A percentile compares a stretch with the other conserved stretches of the same genome.
These are phyloP conservation scores for Clavispora vitiphila DNA, from an alignment of 805 yeast species.

Conservation along the genomic window DNA sequence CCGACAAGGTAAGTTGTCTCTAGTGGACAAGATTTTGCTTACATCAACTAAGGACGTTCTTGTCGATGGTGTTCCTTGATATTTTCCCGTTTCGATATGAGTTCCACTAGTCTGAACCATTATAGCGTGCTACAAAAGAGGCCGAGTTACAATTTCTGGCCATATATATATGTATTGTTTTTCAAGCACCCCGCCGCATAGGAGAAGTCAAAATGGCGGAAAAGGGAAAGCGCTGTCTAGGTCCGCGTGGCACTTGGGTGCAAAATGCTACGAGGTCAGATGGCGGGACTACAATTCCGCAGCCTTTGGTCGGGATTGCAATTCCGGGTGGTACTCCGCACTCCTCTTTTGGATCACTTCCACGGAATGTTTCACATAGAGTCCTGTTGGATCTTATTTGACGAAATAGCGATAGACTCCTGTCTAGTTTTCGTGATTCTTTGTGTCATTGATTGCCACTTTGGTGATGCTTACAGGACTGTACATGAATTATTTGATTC, in stretches of 20 bases:
- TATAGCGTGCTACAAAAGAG: neutral
- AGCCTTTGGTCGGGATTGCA: conserved; percentile 2
- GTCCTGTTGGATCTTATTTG: no score
- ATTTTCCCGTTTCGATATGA: neutral
- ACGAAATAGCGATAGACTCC: no score
- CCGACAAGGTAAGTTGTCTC: conserved; percentile 26
- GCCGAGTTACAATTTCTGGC: neutral
- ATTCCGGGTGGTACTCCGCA: conserved; percentile 1
- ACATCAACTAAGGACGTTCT: conserved; percentile 38
- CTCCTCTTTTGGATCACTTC: neutral
- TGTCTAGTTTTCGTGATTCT: no score
- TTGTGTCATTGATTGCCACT: no score
- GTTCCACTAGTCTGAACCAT: neutral
- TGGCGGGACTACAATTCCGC: conserved; percentile 9
- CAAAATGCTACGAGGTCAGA: neutral
- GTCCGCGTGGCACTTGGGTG: neutral
- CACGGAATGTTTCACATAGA: neutral
- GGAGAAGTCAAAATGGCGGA: neutral
- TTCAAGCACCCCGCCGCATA: neutral
- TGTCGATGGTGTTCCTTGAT: conserved; percentile 17
- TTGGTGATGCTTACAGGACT: no score
- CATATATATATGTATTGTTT: neutral
- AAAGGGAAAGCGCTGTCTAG: neutral
- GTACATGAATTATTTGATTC: no score
- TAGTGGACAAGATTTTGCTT: conserved; percentile 14